Conservation (phyloP, 257 asterid genomes). For the Fraxinus quadrangulata region DNA sequence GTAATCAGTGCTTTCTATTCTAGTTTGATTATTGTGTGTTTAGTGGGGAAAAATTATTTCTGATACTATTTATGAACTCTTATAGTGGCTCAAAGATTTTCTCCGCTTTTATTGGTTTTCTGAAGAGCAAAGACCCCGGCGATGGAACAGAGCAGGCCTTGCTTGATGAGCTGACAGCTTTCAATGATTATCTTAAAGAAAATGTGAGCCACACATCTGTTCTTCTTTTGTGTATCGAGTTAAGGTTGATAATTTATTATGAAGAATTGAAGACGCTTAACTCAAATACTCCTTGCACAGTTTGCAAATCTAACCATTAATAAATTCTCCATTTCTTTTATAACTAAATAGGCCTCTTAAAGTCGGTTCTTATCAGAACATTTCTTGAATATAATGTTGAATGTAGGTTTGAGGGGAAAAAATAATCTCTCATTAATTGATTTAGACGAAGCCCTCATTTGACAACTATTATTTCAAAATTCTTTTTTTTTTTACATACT, state of each 20-base stretch:
- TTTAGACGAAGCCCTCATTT: not conserved
- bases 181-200: constrained; percentile 67
- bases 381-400: not conserved
- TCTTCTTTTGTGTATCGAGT: constrained; percentile 3
- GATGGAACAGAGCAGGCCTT: constrained; percentile 89
- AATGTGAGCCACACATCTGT: constrained; percentile 52
- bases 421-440: not conserved
- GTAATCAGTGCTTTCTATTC: not conserved
- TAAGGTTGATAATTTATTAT: not conserved
- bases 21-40: not conserved
- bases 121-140: constrained; percentile 82
- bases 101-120: constrained; percentile 80
- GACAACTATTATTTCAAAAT: no score
- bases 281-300: not conserved
- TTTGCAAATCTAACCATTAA: not conserved
- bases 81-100: constrained; percentile 91
- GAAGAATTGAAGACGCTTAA: not conserved
- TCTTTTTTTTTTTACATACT: no score
- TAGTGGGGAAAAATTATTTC: not conserved
- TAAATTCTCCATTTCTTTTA: no score
- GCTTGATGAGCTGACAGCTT: constrained; percentile 67
- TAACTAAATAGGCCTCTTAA: not conserved
- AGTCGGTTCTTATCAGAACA: not conserved
- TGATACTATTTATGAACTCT: constrained; percentile 20
- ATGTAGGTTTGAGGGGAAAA: constrained; percentile 1